A percentile compares a stretch with the other conserved stretches of the same genome.
Conservation (phyloP, 2,329 filamentous ascomycete genomes). For the Dactylella cylindrospora region DNA sequence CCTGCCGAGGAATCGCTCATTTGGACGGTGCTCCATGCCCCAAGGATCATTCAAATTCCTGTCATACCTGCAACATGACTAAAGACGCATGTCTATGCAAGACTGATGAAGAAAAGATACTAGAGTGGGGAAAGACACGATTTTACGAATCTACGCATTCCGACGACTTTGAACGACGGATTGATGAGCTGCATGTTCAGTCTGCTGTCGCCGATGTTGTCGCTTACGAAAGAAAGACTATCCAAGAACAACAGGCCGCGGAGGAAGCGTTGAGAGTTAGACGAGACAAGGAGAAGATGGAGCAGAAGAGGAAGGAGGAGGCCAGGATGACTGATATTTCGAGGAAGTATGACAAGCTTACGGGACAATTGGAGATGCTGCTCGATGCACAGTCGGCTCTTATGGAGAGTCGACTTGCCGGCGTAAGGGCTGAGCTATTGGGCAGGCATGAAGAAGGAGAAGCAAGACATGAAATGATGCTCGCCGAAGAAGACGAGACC, state of each 20-base stretch:
- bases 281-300: slow-evolving; percentile 33
- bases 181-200: slow-evolving; percentile 31
- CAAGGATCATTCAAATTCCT: slow-evolving; percentile 27
- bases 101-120: slow-evolving; percentile 23
- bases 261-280: slow-evolving; percentile 24
- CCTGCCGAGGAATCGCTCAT: slow-evolving; percentile 17
- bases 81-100: slow-evolving; percentile 20
- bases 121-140: slow-evolving; percentile 38
- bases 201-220: slow-evolving; percentile 32
- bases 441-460: slow-evolving; percentile 33
- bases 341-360: slow-evolving; percentile 38
- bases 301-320: slow-evolving; percentile 40
- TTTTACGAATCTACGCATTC: slow-evolving; percentile 25
- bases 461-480: slow-evolving; percentile 18
- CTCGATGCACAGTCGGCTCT: slow-evolving; percentile 24
- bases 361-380: slow-evolving; percentile 25
- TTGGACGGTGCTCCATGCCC: slow-evolving; percentile 25
- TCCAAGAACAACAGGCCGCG: slow-evolving; percentile 18
- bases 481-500: slow-evolving; percentile 28
- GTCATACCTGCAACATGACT: slow-evolving; percentile 19
- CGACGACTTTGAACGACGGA: slow-evolving; percentile 11
- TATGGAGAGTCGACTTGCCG: slow-evolving; percentile 22
- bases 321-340: slow-evolving; percentile 36
- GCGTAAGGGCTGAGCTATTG: slow-evolving; percentile 19
- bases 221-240: slow-evolving; percentile 18